Conservation (phyloP, 352 stramenopile species). For the Halophytophthora polymorphica region DNA sequence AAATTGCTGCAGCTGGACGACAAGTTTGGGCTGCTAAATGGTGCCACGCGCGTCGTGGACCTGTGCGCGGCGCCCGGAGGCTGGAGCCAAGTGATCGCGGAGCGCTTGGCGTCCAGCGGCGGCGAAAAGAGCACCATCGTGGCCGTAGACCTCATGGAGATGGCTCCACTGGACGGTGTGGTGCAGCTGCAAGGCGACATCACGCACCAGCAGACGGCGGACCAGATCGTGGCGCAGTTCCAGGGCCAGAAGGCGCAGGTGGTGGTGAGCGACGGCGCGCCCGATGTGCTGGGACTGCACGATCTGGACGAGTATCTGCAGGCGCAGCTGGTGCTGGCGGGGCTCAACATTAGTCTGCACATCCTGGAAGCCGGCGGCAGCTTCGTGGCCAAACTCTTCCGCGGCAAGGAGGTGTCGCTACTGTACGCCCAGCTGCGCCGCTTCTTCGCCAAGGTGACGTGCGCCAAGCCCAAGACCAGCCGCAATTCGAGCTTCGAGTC, state of each 20-base stretch:
- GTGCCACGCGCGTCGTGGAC: conserved; percentile 81
- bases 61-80: conserved; percentile 80
- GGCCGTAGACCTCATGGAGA: conserved; percentile 91
- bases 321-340: conserved; percentile 73
- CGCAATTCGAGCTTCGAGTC: conserved; percentile 85
- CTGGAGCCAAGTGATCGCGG: conserved; percentile 84
- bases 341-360: conserved; percentile 77
- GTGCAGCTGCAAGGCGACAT: conserved; percentile 81
- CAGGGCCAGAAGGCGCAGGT: conserved; percentile 90
- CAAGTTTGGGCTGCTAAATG: conserved; percentile 93
- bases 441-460: conserved; percentile 73
- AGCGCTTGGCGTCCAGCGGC: conserved; percentile 44
- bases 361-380: conserved; percentile 66
- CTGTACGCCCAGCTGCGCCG: conserved; percentile 66
- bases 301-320: conserved; percentile 84
- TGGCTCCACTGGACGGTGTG: conserved; percentile 93
- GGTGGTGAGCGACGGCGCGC: conserved; percentile 98
- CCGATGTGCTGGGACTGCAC: conserved; percentile 92
- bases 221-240: conserved; percentile 70
- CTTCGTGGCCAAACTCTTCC: conserved; percentile 88
- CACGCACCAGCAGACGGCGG: conserved; percentile 70
- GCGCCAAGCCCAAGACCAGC: conserved; percentile 82
- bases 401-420: conserved; percentile 72
- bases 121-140: conserved; percentile 41
- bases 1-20: conserved; percentile 99